Evolutionary conservation across 2,329 filamentous ascomycete species (phyloP).

Genomic region (Nemania abortiva): DNA sequence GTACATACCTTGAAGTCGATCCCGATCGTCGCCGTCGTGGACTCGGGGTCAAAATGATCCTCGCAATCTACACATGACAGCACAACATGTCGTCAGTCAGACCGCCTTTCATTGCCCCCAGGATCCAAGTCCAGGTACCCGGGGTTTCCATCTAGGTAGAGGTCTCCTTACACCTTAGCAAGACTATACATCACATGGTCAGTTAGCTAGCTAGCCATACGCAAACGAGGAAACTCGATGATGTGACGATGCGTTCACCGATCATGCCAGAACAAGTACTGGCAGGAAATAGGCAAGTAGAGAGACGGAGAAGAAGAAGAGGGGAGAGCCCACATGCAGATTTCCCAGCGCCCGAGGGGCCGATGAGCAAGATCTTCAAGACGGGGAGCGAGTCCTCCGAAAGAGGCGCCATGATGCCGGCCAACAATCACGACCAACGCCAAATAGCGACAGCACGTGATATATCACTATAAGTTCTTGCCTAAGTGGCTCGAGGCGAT

Average conservation of each 20-base stretch:
- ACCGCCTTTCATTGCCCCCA: neutral
- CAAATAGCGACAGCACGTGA: neutral
- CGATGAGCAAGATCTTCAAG: slow-evolving; percentile 67
- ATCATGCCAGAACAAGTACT: neutral
- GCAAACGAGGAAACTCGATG: neutral
- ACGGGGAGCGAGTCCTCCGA: slow-evolving; percentile 62
- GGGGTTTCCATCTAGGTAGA: neutral
- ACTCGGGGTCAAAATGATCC: slow-evolving; percentile 68
- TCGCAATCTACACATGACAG: slow-evolving; percentile 57
- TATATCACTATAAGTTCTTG: neutral
- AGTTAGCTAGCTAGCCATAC: slow-evolving; percentile 17
- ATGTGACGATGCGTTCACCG: neutral
- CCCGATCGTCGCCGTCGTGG: slow-evolving; percentile 66
- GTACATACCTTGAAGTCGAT: slow-evolving; percentile 66
- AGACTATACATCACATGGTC: slow-evolving; percentile 53
- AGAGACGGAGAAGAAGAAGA: neutral
- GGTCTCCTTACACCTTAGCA: slow-evolving; percentile 58
- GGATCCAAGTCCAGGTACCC: neutral
- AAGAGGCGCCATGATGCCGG: slow-evolving; percentile 37
- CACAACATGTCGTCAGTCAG: slow-evolving; percentile 16
- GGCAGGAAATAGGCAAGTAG: neutral
- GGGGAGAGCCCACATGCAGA: slow-evolving; percentile 59
- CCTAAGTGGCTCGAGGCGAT: no score
- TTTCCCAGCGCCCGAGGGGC: slow-evolving; percentile 67
- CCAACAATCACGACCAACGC: neutral